phyloP scores from a whole-genome alignment of 345 rosid species.

The Dimocarpus longan region DNA sequence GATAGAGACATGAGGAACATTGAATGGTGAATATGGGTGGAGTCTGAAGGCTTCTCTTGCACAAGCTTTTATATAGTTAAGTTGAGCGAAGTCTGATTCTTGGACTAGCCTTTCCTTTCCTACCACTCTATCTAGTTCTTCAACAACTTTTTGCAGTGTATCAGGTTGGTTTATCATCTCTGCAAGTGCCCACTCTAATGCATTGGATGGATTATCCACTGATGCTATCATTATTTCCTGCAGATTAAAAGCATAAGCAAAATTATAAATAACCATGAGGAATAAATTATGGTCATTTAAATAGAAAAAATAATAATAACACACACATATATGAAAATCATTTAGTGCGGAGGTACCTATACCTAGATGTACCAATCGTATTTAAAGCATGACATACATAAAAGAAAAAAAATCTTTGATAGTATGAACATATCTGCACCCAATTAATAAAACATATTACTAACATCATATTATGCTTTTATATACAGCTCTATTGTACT shows the following conservation, averaged over 20 bases:
- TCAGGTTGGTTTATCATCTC: constrained; percentile 57
- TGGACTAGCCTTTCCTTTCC: constrained; percentile 54
- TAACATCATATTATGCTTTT: too few relatives aligned
- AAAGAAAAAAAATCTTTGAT: too few relatives aligned
- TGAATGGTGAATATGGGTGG: constrained; percentile 52
- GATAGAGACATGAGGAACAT: constrained; percentile 44
- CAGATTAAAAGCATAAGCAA: neutral
- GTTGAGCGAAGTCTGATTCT: constrained; percentile 47
- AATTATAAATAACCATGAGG: too few relatives aligned
- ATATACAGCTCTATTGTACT: too few relatives aligned
- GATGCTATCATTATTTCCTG: constrained; percentile 58
- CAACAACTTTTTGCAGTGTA: constrained; percentile 38
- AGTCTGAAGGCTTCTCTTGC: constrained; percentile 53
- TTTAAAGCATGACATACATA: too few relatives aligned
- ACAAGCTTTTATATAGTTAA: constrained; percentile 55
- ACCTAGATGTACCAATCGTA: too few relatives aligned
- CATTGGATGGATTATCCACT: constrained; percentile 64
- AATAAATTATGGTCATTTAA: too few relatives aligned
- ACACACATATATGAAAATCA: too few relatives aligned
- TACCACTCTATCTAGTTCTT: constrained; percentile 47
- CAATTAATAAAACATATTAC: too few relatives aligned
- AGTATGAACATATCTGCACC: neutral
- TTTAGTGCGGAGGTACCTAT: too few relatives aligned
- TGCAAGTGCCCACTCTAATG: constrained; percentile 54
- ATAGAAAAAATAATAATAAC: too few relatives aligned